A percentile compares a stretch with the other conserved stretches of the same genome.
phyloP scores from a whole-genome alignment of 208 protist species.

The Angomonas deanei region DNA sequence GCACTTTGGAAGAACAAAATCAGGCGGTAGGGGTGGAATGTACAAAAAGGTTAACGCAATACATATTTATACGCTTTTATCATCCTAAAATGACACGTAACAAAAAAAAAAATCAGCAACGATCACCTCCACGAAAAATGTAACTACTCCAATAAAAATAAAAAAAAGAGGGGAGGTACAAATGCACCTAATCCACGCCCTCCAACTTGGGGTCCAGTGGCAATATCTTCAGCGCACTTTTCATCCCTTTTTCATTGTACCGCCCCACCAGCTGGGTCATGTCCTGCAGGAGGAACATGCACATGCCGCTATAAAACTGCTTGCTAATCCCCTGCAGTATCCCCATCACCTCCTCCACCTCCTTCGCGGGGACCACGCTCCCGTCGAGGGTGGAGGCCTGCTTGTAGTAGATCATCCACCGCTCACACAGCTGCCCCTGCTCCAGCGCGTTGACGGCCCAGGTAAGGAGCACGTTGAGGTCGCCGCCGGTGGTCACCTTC shows the following conservation, averaged over 20 bases:
- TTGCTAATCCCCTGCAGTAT: slow-evolving; percentile 37
- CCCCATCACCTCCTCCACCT: slow-evolving; percentile 29
- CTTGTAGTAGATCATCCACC: slow-evolving; percentile 63
- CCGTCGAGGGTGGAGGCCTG: slow-evolving; percentile 25
- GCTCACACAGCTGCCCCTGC: slow-evolving; percentile 66
- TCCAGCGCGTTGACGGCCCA: slow-evolving; percentile 64
- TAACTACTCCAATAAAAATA: background rate
- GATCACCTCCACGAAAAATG: slow-evolving; percentile 6
- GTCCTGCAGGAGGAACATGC: slow-evolving; percentile 69
- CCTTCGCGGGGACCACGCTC: slow-evolving; percentile 11
- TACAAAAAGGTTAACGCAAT: too few relatives aligned
- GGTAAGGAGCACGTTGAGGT: slow-evolving; percentile 46
- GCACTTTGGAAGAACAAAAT: too few relatives aligned
- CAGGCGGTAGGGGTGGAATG: too few relatives aligned
- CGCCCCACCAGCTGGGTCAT: slow-evolving; percentile 64
- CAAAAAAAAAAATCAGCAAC: too few relatives aligned
- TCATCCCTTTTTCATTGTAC: slow-evolving; percentile 57
- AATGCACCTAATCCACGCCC: slow-evolving; percentile 9
- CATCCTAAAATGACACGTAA: too few relatives aligned
- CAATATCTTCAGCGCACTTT: slow-evolving; percentile 50
- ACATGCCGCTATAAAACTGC: slow-evolving; percentile 57
- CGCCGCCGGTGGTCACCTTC: slow-evolving; percentile 54
- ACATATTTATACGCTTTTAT: too few relatives aligned
- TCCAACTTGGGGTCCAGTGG: slow-evolving; percentile 60
- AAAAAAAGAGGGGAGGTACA: background rate